phyloP scores from a whole-genome alignment of 73 alveolate genomes.

The Tetrahymena thermophila region DNA sequence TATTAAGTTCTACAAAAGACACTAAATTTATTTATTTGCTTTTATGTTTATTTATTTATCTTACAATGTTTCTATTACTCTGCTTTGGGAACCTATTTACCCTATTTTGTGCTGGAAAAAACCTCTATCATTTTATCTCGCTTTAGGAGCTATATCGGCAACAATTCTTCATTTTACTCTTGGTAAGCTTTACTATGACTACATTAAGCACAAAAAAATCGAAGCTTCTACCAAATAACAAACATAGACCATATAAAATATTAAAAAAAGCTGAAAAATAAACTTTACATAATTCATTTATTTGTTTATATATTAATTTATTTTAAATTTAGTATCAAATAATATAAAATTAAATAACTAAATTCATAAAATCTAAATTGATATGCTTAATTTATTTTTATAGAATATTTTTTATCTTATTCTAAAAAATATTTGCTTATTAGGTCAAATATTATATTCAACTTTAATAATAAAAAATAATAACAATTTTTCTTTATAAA shows the following conservation, averaged over 20 bases:
- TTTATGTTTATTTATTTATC: not conserved
- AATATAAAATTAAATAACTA: too few relatives aligned
- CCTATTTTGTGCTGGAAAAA: not conserved
- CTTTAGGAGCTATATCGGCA: not conserved
- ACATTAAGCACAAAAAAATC: not conserved
- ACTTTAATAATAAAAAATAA: too few relatives aligned
- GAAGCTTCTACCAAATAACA: not conserved
- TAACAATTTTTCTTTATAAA: too few relatives aligned
- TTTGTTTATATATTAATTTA: not conserved
- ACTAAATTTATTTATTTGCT: not conserved
- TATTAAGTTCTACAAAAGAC: not conserved
- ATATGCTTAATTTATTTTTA: too few relatives aligned
- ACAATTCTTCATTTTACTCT: not conserved
- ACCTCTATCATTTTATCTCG: not conserved
- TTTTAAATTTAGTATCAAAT: too few relatives aligned
- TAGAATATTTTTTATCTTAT: too few relatives aligned
- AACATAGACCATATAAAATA: too few relatives aligned
- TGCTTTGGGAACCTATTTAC: not conserved
- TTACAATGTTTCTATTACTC: not conserved
- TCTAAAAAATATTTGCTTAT: too few relatives aligned
- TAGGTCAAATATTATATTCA: too few relatives aligned
- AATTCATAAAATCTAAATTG: too few relatives aligned
- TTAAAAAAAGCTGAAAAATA: not conserved
- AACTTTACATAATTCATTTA: too few relatives aligned
- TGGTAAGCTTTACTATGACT: not conserved